A percentile compares a stretch with the other conserved stretches of the same genome.
These are phyloP conservation scores for Climacium dendroides DNA, from an alignment of 225 moss, liverwort and hornwort species.

Conservation along the genomic window DNA sequence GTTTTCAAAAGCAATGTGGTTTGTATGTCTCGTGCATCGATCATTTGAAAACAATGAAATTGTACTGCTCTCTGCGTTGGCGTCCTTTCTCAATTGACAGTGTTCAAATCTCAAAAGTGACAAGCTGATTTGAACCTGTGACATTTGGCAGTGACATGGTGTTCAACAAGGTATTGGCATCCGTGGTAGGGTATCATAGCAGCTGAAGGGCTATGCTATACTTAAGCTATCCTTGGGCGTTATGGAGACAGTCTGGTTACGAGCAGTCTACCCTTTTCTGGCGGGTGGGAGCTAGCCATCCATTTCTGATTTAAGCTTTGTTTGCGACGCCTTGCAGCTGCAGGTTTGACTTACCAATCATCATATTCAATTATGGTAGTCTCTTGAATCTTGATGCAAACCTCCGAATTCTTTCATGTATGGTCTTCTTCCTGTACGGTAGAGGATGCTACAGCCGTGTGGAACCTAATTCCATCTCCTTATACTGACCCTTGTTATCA, in stretches of 20 bases:
- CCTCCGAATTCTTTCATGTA: background rate
- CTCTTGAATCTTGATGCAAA: background rate
- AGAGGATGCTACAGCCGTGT: background rate
- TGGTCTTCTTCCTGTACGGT: background rate
- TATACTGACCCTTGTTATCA: background rate
- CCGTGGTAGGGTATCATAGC: background rate
- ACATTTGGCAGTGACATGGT: constrained; percentile 3
- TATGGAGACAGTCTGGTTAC: constrained; percentile 31
- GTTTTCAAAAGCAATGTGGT: background rate
- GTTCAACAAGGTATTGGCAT: constrained; percentile 4
- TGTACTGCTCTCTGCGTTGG: background rate
- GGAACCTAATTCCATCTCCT: background rate
- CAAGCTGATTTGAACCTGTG: background rate
- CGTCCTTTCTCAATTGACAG: background rate
- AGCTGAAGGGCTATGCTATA: background rate
- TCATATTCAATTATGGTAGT: background rate
- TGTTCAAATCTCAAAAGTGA: background rate
- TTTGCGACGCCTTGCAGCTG: constrained; percentile 35
- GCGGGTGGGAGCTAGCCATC: constrained; percentile 25
- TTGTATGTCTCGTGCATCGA: background rate
- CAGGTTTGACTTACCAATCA: background rate
- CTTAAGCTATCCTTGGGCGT: constrained; percentile 8
- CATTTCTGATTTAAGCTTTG: constrained; percentile 49
- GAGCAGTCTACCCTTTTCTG: constrained; percentile 25
- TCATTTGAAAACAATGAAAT: background rate